A percentile compares a stretch with the other conserved stretches of the same genome.
Evolutionary conservation across 352 stramenopile genomes (phyloP).

Genomic region (Phytopythium vexans): DNA sequence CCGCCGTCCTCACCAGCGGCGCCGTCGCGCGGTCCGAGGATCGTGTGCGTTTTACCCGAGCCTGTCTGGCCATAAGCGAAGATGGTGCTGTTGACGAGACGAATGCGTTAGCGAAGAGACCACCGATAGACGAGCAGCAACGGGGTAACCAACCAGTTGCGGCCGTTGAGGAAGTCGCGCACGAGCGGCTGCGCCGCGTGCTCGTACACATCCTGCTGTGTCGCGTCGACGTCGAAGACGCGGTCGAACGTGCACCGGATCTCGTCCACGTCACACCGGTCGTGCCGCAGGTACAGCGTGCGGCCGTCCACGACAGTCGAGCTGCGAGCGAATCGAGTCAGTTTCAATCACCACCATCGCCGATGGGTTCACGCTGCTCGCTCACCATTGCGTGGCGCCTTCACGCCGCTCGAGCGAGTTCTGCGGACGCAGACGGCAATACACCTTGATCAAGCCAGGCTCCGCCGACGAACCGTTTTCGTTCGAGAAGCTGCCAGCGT

Average conservation of each 20-base stretch:
- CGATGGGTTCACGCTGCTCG: neutral
- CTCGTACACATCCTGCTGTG: constrained; percentile 67
- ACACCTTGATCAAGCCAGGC: constrained; percentile 51
- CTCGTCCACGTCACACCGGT: constrained; percentile 69
- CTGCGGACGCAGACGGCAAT: constrained; percentile 72
- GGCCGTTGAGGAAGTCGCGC: constrained; percentile 39
- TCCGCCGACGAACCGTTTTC: too few relatives aligned
- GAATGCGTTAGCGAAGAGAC: too few relatives aligned
- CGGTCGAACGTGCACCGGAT: constrained; percentile 66
- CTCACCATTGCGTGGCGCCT: constrained; percentile 54
- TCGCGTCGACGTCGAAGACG: constrained; percentile 59
- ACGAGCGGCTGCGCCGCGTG: constrained; percentile 63
- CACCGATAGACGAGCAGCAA: too few relatives aligned
- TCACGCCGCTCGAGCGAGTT: constrained; percentile 71
- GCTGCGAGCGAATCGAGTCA: constrained; percentile 13
- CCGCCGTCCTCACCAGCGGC: constrained; percentile 52
- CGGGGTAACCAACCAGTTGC: too few relatives aligned
- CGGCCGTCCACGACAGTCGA: constrained; percentile 56
- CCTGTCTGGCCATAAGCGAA: constrained; percentile 95
- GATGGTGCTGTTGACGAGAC: constrained; percentile 80
- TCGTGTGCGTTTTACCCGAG: constrained; percentile 93
- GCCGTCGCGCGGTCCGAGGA: constrained; percentile 65
- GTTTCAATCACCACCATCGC: constrained; percentile 1
- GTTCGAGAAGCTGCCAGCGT: too few relatives aligned
- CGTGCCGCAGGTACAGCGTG: constrained; percentile 58